phyloP scores from a whole-genome alignment of 192 early-diverging fungal species.

The Coemansia sp. region DNA sequence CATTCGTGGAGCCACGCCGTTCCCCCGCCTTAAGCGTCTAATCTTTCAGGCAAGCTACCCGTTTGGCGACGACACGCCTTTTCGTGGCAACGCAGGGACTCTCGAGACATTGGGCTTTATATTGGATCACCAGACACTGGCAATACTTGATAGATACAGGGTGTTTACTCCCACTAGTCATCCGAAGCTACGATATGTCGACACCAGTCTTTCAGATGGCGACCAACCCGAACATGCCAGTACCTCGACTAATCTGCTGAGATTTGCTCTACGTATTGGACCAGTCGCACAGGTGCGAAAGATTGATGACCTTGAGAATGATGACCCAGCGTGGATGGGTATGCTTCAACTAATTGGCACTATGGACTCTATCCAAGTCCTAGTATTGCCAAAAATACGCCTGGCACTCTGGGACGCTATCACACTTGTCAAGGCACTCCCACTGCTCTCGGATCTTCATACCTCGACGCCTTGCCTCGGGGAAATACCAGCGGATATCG shows the following conservation, averaged over 20 bases:
- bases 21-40: neutral
- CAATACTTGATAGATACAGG: neutral
- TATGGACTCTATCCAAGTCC: neutral
- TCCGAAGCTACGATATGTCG: neutral
- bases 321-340: neutral
- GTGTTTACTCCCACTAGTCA: neutral
- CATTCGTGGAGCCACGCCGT: neutral
- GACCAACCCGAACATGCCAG: too few relatives aligned
- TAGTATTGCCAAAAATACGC: neutral
- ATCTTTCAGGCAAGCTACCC: too few relatives aligned
- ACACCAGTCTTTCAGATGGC: neutral
- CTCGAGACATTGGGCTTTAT: neutral
- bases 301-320: neutral
- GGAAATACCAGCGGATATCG: neutral
- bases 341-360: neutral
- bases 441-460: neutral
- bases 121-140: neutral
- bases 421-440: neutral
- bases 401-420: neutral
- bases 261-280: neutral
- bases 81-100: neutral
- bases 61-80: slow-evolving; percentile 2
- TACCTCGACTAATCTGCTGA: neutral
- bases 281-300: neutral
- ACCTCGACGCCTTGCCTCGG: neutral